phyloP scores from a whole-genome alignment of 371 early-diverging fungal genomes.

The Lichtheimia ramosa region DNA sequence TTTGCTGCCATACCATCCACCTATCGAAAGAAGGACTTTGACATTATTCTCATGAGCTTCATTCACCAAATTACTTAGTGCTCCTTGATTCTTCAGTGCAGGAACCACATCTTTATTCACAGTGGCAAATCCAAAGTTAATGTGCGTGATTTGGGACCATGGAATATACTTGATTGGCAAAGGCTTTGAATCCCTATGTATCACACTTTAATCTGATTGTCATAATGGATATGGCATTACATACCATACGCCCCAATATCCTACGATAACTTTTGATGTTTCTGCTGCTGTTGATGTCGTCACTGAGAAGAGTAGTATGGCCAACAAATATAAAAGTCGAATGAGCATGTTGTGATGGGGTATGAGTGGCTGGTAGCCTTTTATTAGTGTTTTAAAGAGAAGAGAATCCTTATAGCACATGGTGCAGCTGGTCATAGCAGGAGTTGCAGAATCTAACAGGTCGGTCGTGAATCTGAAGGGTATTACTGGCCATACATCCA shows the following conservation, averaged over 20 bases:
- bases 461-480: slow-evolving; percentile 29
- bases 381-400: too few relatives aligned
- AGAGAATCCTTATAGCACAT: too few relatives aligned
- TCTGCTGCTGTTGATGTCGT: background rate
- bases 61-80: slow-evolving; percentile 28
- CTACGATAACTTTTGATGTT: background rate
- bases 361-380: too few relatives aligned
- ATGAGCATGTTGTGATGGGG: too few relatives aligned
- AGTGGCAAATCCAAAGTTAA: slow-evolving; percentile 24
- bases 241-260: slow-evolving; percentile 7
- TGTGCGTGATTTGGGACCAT: slow-evolving; percentile 25
- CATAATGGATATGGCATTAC: background rate
- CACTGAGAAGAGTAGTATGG: background rate
- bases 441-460: slow-evolving; percentile 33
- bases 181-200: slow-evolving; percentile 14
- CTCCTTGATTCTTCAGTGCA: slow-evolving; percentile 7
- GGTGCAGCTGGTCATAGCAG: slow-evolving; percentile 14
- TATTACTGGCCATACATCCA: slow-evolving; percentile 22
- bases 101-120: slow-evolving; percentile 14
- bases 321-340: too few relatives aligned
- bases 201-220: too few relatives aligned
- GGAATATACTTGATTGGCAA: slow-evolving; percentile 22
- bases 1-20: slow-evolving; percentile 77
- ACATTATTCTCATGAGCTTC: slow-evolving; percentile 56
- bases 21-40: slow-evolving; percentile 71